Conservation (phyloP, 148 eudicot species). For the Pharnaceum exiguum region DNA sequence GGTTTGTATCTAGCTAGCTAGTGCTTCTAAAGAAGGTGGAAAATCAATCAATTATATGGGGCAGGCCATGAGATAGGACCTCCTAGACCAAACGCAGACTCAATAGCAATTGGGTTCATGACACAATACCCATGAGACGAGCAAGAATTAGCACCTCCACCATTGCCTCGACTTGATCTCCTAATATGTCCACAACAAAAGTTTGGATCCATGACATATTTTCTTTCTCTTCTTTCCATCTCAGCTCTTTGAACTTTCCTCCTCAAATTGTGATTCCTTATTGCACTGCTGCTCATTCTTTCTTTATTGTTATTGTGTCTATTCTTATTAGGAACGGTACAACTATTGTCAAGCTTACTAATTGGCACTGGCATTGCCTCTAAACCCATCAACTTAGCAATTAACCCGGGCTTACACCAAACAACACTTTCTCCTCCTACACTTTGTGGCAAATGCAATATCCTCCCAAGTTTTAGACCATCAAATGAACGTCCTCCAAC, state of each 20-base stretch:
- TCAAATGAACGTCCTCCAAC: constrained; percentile 5
- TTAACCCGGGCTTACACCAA: constrained; percentile 92
- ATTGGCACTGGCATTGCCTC: constrained; percentile 80
- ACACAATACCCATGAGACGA: constrained; percentile 34
- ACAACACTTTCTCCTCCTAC: constrained; percentile 76
- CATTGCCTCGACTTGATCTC: constrained; percentile 10
- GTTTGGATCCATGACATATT: constrained; percentile 9
- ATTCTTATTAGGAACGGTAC: too few species aligned
- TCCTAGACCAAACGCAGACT: constrained; percentile 26
- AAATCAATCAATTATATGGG: constrained; percentile 10
- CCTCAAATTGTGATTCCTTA: constrained; percentile 35
- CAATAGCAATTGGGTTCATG: constrained; percentile 39
- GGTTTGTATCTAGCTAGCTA: too few species aligned
- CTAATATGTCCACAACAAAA: constrained; percentile 10
- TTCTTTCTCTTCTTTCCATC: constrained; percentile 28
- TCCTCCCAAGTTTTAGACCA: constrained; percentile 22
- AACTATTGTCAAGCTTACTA: constrained; percentile 15
- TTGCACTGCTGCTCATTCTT: constrained; percentile 28
- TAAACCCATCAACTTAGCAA: constrained; percentile 80
- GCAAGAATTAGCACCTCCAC: constrained; percentile 18
- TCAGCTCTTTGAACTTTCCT: constrained; percentile 40
- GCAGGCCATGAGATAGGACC: constrained; percentile 21
- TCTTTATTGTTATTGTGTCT: constrained; percentile 13
- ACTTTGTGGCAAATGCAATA: constrained; percentile 34
- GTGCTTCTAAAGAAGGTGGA: neutral